Evolutionary conservation across 2,329 filamentous ascomycete genomes (phyloP).

Genomic region (Penicillium corylophilum): DNA sequence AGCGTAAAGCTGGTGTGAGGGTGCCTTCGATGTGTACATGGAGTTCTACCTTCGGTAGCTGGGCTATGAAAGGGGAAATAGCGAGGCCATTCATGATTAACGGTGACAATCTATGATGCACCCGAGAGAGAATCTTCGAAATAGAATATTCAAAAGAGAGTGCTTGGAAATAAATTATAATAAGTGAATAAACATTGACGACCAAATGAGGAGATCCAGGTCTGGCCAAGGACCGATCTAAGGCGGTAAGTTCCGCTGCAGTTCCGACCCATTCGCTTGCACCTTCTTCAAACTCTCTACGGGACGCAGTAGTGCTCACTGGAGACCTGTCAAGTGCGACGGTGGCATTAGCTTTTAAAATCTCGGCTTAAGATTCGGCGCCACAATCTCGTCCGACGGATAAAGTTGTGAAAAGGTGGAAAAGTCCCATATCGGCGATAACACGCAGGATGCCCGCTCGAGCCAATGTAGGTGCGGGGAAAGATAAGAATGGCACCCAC

Average conservation of each 20-base stretch:
- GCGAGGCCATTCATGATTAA: conserved; percentile 19
- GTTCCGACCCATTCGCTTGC: background rate
- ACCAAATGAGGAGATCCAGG: background rate
- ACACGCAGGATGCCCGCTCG: conserved; percentile 2
- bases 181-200: background rate
- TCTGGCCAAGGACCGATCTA: background rate
- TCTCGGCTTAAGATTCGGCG: background rate
- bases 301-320: background rate
- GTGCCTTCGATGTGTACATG: conserved; percentile 52
- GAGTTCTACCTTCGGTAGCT: conserved; percentile 48
- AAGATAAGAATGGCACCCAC: conserved; percentile 16
- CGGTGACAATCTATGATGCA: background rate
- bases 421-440: conserved; percentile 9
- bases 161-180: background rate
- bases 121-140: background rate
- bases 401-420: background rate
- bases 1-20: conserved; percentile 42
- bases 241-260: background rate
- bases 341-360: background rate
- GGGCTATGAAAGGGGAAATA: conserved; percentile 33
- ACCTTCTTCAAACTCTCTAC: background rate
- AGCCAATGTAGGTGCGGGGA: conserved; percentile 14
- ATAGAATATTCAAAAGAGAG: too few relatives aligned
- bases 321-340: background rate
- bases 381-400: background rate